Conservation (phyloP, 805 yeast species). For the Wickerhamomyces strasburgensis region DNA sequence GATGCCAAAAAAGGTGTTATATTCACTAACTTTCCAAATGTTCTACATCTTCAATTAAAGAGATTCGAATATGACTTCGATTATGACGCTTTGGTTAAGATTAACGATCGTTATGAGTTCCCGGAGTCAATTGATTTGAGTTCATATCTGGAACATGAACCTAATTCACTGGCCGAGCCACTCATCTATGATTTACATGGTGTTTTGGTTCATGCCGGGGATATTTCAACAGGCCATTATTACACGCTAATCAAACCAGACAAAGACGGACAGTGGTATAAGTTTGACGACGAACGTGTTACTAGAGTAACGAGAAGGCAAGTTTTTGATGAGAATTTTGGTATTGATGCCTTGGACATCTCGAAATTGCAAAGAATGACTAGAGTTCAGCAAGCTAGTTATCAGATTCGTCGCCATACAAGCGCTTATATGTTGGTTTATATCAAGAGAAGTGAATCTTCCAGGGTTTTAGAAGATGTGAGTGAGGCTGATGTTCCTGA, state of each 20-base stretch:
- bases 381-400: constrained; percentile 57
- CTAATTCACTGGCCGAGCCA: constrained; percentile 40
- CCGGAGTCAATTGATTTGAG: constrained; percentile 77
- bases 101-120: constrained; percentile 88
- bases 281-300: constrained; percentile 94
- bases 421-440: constrained; percentile 98
- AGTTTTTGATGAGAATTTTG: constrained; percentile 90
- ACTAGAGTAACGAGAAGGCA: constrained; percentile 80
- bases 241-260: constrained; percentile 89
- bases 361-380: constrained; percentile 46
- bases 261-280: constrained; percentile 66
- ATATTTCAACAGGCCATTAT: constrained; percentile 93
- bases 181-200: constrained; percentile 87
- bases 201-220: constrained; percentile 94
- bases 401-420: constrained; percentile 72
- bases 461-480: constrained; percentile 54
- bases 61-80: constrained; percentile 92
- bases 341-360: constrained; percentile 58
- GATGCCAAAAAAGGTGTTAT: constrained; percentile 97
- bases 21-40: constrained; percentile 86
- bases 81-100: constrained; percentile 81
- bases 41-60: constrained; percentile 86
- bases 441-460: constrained; percentile 57
- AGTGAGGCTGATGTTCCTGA: constrained; percentile 55
- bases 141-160: constrained; percentile 64